A percentile compares a stretch with the other conserved stretches of the same genome.
Evolutionary conservation across 441 rosid species (phyloP).

Genomic region (Mallotus repandus): DNA sequence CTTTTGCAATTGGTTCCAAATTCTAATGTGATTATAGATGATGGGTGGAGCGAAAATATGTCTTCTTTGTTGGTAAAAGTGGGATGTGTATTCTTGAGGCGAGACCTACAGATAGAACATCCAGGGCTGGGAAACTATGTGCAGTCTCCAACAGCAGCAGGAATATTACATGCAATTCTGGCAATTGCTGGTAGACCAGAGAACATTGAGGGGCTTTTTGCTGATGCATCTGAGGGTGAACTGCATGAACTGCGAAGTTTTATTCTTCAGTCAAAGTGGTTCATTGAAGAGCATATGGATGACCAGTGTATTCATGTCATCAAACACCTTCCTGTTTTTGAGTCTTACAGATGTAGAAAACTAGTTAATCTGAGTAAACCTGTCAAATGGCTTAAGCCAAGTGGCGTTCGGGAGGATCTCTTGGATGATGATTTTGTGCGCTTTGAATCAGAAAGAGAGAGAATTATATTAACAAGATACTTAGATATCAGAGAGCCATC

Average conservation of each 20-base stretch:
- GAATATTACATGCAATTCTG: constrained; percentile 80
- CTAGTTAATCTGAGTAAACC: constrained; percentile 70
- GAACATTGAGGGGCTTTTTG: constrained; percentile 58
- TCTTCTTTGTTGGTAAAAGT: constrained; percentile 79
- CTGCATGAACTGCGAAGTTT: constrained; percentile 87
- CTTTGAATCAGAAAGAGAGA: constrained; percentile 87
- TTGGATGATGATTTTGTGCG: constrained; percentile 88
- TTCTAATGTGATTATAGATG: constrained; percentile 75
- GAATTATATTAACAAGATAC: constrained; percentile 64
- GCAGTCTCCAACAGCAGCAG: constrained; percentile 88
- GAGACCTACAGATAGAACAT: constrained; percentile 70
- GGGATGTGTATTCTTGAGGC: constrained; percentile 85
- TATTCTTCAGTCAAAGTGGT: constrained; percentile 99
- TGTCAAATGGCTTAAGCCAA: constrained; percentile 87
- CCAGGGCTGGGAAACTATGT: constrained; percentile 82
- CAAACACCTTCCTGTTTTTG: constrained; percentile 86
- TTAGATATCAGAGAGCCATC: constrained; percentile 74
- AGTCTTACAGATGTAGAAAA: constrained; percentile 77
- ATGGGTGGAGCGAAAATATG: constrained; percentile 99
- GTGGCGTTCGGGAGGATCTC: constrained; percentile 74
- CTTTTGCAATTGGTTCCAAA: constrained; percentile 74
- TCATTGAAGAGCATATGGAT: constrained; percentile 70
- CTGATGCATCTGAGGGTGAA: constrained; percentile 76
- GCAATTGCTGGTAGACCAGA: constrained; percentile 71
- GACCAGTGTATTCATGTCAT: constrained; percentile 62